Conservation (phyloP, 176 grass and related monocot species). For the Paspalum notatum region DNA sequence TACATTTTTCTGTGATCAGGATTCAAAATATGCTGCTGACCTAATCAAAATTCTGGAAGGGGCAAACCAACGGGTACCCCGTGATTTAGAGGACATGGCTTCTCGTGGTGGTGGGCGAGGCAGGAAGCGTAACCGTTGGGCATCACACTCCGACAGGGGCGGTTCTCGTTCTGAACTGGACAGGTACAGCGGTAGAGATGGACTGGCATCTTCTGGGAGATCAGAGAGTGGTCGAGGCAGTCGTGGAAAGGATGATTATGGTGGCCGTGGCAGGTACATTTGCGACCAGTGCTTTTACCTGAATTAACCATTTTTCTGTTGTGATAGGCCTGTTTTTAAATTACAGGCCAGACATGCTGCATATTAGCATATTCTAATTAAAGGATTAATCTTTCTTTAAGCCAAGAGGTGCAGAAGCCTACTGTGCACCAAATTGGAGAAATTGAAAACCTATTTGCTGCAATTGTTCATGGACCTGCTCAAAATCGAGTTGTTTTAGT, state of each 20-base stretch:
- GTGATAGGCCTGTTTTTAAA: background rate
- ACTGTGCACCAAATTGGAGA: background rate
- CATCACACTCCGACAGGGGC: slow-evolving; percentile 48
- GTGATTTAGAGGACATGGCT: slow-evolving; percentile 75
- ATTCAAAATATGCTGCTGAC: slow-evolving; percentile 85
- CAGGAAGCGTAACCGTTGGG: slow-evolving; percentile 51
- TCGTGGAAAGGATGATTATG: slow-evolving; percentile 55
- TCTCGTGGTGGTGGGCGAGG: slow-evolving; percentile 66
- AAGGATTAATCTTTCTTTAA: background rate
- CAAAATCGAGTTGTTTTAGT: slow-evolving; percentile 2
- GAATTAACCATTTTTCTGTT: background rate
- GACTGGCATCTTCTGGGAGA: slow-evolving; percentile 48
- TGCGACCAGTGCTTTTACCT: background rate
- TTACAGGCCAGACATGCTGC: background rate
- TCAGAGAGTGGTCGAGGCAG: slow-evolving; percentile 43
- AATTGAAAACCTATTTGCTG: background rate
- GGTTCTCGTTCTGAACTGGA: slow-evolving; percentile 47
- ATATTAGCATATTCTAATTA: background rate
- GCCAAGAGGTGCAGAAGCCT: too few species aligned
- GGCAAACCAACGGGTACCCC: slow-evolving; percentile 82
- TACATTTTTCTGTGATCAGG: slow-evolving; percentile 91
- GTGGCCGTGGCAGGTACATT: slow-evolving; percentile 54
- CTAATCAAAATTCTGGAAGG: slow-evolving; percentile 89
- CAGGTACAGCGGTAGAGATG: slow-evolving; percentile 51
- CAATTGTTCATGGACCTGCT: background rate